These are phyloP conservation scores for Aristolochia fimbriata DNA, from an alignment of 164 flowering plant genomes.

Conservation along the genomic window DNA sequence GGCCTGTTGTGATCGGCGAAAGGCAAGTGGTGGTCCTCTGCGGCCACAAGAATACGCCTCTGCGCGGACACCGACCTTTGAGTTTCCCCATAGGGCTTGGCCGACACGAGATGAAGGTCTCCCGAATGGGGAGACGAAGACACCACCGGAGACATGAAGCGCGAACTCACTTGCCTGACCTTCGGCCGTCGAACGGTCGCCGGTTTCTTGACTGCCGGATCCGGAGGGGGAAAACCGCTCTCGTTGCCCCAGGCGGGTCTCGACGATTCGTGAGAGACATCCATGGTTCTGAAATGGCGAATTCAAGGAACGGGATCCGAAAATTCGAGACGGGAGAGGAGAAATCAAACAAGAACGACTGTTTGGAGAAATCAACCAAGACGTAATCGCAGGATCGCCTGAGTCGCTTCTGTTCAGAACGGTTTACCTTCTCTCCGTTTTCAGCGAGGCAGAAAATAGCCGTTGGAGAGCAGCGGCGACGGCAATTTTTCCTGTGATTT, in stretches of 20 bases:
- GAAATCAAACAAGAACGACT: too few relatives aligned
- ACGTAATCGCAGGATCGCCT: too few relatives aligned
- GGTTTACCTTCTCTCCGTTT: too few relatives aligned
- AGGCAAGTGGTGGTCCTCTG: slow-evolving; percentile 4
- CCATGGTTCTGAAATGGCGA: not conserved
- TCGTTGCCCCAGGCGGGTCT: not conserved
- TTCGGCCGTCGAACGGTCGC: slow-evolving; percentile 14
- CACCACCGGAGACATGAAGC: slow-evolving; percentile 24
- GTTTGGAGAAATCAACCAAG: too few relatives aligned
- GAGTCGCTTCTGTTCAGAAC: too few relatives aligned
- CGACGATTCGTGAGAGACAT: not conserved
- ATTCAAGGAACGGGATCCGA: not conserved
- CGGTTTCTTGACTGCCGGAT: not conserved
- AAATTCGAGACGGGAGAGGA: not conserved
- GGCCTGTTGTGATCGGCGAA: slow-evolving; percentile 11
- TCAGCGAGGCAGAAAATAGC: slow-evolving; percentile 2
- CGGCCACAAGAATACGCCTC: too few relatives aligned
- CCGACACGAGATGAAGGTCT: too few relatives aligned
- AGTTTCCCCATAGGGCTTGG: too few relatives aligned
- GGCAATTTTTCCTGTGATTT: not conserved
- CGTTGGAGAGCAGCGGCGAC: slow-evolving; percentile 4
- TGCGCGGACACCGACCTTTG: too few relatives aligned
- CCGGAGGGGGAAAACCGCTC: not conserved
- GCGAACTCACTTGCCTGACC: slow-evolving; percentile 22
- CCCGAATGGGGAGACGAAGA: slow-evolving; percentile 12